Base-by-base conservation (phyloP, 2,329 filamentous ascomycete genomes). In the Trichophyton mentagrophytes region DNA sequence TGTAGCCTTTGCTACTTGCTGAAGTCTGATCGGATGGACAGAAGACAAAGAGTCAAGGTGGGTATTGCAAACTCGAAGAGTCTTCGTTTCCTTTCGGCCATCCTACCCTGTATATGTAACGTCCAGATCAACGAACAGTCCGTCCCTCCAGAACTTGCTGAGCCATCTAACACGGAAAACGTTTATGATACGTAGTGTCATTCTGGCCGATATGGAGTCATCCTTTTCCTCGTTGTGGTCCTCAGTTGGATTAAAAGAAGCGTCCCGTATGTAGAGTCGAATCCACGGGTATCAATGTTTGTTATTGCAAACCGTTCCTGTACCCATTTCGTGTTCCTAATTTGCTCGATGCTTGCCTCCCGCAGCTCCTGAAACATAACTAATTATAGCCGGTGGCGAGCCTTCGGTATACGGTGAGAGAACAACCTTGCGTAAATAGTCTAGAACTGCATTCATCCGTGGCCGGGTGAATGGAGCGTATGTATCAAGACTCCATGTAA, bases 1-100 rank as follows among this genome's bases (percentile, higher is more conserved):
- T 0, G 77, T 75, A 2, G 78, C 75, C 7, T 75, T 64, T 22
- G 71, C 66, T 59, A 84, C 68, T 65, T 84, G 81, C 70, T 65
- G 6, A 0, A 79, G 79, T 0, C 82, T 75, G 17, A 75, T 69
- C 0, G 80, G 79, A 0, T 79, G 80, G 3, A 77, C 68, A 0
- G 76, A 69, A 0, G 74, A 72, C 15, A 84, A 69, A 1, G 79
- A 82, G 67, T 84, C 82, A 2, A 84, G 78, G 66, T 85, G 82
- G 0, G 77, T 78, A 66, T 82, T 82, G 68, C 80, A 82, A 3
- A 84, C 66, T 49, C 55, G 13, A 15, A 57, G 17, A 9, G 22
- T 9, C 33, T 57, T 57, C 2, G 27, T 7, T 30, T 30, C 27
- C 27, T 30, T 20, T 44, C 44, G 15, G 36, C 42, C 5, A 40